These are phyloP conservation scores for Sporothrix brunneoviolacea DNA, from an alignment of 2,329 filamentous ascomycete genomes.

Conservation along the genomic window DNA sequence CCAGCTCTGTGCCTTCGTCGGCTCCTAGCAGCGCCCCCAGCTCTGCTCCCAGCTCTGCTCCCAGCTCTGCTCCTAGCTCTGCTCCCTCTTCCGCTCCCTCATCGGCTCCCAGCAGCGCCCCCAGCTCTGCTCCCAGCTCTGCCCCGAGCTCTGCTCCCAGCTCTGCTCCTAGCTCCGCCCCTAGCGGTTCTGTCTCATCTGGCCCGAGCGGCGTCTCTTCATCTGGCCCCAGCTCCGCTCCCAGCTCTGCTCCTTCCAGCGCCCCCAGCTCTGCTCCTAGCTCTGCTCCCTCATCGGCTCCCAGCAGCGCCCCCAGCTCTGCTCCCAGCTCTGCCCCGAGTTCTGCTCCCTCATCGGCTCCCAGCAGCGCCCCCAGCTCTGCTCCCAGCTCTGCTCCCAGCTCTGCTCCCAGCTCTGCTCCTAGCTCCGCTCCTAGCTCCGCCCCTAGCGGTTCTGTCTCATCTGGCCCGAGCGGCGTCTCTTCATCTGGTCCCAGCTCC, in stretches of 20 bases:
- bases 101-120: conserved; percentile 11
- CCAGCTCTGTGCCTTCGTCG: too few species aligned
- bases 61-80: background rate
- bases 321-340: background rate
- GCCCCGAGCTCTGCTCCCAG: conserved; percentile 5
- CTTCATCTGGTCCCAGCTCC: background rate
- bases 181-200: background rate
- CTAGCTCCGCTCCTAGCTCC: background rate
- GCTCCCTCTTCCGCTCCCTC: background rate
- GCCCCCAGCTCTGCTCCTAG: background rate
- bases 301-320: background rate
- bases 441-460: background rate
- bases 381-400: background rate
- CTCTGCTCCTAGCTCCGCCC: background rate
- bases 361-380: conserved; percentile 10
- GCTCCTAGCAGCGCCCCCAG: too few species aligned
- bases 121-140: background rate
- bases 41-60: background rate
- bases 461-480: background rate
- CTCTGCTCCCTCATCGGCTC: conserved; percentile 15
- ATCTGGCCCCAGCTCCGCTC: background rate
- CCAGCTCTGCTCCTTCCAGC: background rate
- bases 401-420: background rate
- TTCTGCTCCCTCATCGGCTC: background rate
- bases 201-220: background rate